A percentile compares a stretch with the other conserved stretches of the same genome.
Evolutionary conservation across 179 eudicot species (phyloP).

Genomic region (Spinacia oleracea): DNA sequence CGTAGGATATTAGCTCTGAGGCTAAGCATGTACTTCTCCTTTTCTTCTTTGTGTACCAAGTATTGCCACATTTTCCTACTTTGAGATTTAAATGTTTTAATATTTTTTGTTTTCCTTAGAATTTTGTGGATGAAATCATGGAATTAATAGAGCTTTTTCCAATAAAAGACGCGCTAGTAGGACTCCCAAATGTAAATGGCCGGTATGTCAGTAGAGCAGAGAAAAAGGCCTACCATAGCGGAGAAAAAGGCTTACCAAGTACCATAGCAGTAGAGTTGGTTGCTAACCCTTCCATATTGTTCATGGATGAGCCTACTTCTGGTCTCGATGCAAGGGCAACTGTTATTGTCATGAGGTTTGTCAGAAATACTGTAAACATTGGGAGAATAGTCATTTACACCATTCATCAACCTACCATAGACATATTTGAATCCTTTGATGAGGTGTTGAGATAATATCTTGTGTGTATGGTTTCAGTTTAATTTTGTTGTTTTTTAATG

Average conservation of each 20-base stretch:
- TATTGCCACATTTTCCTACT: not conserved
- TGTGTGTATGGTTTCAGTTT: not conserved
- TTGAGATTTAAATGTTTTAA: not conserved
- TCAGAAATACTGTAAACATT: conserved; percentile 30
- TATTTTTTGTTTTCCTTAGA: not conserved
- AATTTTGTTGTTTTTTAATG: not conserved
- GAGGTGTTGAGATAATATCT: conserved; percentile 7
- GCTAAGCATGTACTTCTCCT: conserved; percentile 15
- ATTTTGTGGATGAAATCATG: conserved; percentile 29
- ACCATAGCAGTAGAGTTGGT: conserved; percentile 33
- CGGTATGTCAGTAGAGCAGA: conserved; percentile 31
- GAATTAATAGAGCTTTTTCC: conserved; percentile 27
- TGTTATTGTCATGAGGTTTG: conserved; percentile 32
- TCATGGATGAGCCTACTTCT: conserved; percentile 37
- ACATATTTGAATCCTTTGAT: conserved; percentile 33
- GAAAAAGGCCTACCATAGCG: conserved; percentile 29
- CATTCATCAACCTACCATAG: conserved; percentile 33
- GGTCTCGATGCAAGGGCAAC: conserved; percentile 37
- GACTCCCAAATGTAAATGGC: conserved; percentile 26
- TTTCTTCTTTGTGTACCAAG: not conserved
- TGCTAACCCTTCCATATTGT: conserved; percentile 32
- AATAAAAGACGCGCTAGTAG: conserved; percentile 31
- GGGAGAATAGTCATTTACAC: conserved; percentile 33
- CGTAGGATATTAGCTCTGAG: conserved; percentile 18
- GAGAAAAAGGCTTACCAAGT: too few relatives aligned